A percentile compares a stretch with the other conserved stretches of the same genome.
phyloP scores from a whole-genome alignment of 768 basidiomycete genomes.

The Tylopilus sp. region DNA sequence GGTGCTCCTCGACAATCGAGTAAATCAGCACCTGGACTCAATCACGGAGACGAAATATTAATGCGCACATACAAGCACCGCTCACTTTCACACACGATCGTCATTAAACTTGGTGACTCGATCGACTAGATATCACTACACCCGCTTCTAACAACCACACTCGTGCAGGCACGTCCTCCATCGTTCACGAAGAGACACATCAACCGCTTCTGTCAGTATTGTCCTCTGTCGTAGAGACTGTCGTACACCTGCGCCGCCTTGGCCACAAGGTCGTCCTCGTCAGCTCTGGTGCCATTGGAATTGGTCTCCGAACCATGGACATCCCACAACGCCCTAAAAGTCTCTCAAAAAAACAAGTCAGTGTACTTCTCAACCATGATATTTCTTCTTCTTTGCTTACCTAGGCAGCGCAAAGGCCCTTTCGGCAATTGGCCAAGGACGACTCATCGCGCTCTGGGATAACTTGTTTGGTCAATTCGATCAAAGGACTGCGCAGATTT shows the following conservation, averaged over 20 bases:
- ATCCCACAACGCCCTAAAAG: conserved; percentile 76
- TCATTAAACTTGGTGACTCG: conserved; percentile 79
- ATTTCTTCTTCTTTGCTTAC: conserved; percentile 11
- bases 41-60: conserved; percentile 6
- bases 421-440: conserved; percentile 95
- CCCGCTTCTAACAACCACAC: conserved; percentile 7
- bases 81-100: conserved; percentile 56
- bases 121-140: background rate
- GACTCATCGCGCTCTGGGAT: conserved; percentile 96
- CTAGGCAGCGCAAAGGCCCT: conserved; percentile 61
- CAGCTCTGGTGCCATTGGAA: conserved; percentile 96
- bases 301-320: conserved; percentile 90
- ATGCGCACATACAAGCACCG: conserved; percentile 24
- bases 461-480: conserved; percentile 92
- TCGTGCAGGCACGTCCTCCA: conserved; percentile 82
- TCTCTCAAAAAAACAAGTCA: conserved; percentile 86
- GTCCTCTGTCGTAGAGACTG: conserved; percentile 90
- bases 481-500: conserved; percentile 93
- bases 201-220: conserved; percentile 88
- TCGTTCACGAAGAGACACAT: conserved; percentile 92
- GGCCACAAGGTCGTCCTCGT: conserved; percentile 96
- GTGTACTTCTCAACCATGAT: conserved; percentile 21
- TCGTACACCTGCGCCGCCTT: conserved; percentile 65
- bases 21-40: background rate
- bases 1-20: background rate